These are phyloP conservation scores for Cytospora chrysosperma DNA, from an alignment of 2,329 filamentous ascomycete genomes.

Conservation along the genomic window DNA sequence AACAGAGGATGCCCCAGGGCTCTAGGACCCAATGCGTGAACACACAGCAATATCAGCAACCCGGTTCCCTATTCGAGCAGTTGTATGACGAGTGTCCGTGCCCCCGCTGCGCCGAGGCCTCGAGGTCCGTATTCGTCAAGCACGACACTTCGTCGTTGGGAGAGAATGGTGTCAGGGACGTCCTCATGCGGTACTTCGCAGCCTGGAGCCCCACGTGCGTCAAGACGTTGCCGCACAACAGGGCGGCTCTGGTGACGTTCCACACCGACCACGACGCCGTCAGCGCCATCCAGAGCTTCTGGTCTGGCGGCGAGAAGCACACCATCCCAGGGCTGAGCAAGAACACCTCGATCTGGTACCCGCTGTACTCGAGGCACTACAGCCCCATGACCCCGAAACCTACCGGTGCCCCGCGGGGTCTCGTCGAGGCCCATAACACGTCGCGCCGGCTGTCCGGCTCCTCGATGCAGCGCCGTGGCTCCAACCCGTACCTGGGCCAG, in stretches of 20 bases:
- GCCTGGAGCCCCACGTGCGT: not conserved
- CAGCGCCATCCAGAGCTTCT: conserved; percentile 7
- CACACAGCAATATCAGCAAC: too few relatives aligned
- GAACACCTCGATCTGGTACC: conserved; percentile 11
- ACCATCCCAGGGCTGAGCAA: not conserved
- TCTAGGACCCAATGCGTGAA: not conserved
- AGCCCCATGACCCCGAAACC: not conserved
- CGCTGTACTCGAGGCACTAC: conserved; percentile 20
- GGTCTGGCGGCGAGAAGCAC: not conserved
- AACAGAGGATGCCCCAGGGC: not conserved
- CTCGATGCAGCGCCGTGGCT: conserved; percentile 5
- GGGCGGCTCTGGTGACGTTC: not conserved
- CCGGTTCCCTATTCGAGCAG: not conserved
- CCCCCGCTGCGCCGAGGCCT: not conserved
- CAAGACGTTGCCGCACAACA: not conserved
- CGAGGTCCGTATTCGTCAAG: conserved; percentile 12
- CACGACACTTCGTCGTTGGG: not conserved
- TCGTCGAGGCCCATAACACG: not conserved
- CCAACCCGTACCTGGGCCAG: conserved; percentile 15
- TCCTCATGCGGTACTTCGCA: conserved; percentile 7
- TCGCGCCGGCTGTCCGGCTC: not conserved
- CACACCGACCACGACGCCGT: conserved; percentile 10
- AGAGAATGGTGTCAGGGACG: too few relatives aligned
- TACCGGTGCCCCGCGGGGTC: not conserved
- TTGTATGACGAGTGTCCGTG: conserved; percentile 17